Evolutionary conservation across 345 rosid genomes (phyloP).

Genomic region (Heritiera littoralis): DNA sequence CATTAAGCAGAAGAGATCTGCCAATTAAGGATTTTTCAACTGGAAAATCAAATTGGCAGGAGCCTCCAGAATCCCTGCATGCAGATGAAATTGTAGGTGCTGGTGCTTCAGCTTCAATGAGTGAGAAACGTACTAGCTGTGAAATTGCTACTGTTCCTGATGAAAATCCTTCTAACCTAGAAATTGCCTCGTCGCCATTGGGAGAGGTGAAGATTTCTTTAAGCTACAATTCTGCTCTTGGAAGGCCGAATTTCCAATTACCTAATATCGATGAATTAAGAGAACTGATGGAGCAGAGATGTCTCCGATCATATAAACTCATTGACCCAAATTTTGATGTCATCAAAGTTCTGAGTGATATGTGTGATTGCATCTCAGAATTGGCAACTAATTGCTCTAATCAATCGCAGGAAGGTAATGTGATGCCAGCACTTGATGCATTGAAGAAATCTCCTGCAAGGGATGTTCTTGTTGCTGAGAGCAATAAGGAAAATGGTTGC

Average conservation of each 20-base stretch:
- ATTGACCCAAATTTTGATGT: constrained; percentile 74
- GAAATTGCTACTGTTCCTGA: constrained; percentile 35
- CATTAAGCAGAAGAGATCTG: constrained; percentile 28
- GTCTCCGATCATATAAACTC: constrained; percentile 75
- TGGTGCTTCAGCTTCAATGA: constrained; percentile 27
- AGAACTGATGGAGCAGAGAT: constrained; percentile 69
- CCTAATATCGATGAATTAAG: constrained; percentile 72
- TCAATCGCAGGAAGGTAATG: constrained; percentile 57
- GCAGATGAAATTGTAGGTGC: constrained; percentile 27
- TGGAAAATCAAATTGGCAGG: constrained; percentile 36
- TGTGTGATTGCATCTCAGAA: constrained; percentile 78
- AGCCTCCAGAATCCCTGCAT: constrained; percentile 24
- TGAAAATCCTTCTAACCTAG: constrained; percentile 43
- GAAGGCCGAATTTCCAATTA: constrained; percentile 53
- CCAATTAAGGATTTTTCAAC: constrained; percentile 28
- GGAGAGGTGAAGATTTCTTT: constrained; percentile 91
- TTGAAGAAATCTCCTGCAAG: constrained; percentile 49
- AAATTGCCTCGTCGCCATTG: constrained; percentile 67
- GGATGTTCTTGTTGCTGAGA: constrained; percentile 29
- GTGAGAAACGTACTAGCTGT: constrained; percentile 20
- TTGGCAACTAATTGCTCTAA: constrained; percentile 55
- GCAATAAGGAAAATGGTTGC: constrained; percentile 17
- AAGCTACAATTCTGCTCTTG: constrained; percentile 60
- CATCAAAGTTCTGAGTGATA: constrained; percentile 65
- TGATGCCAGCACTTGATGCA: constrained; percentile 41